Percentiles rank a stretch among this genome's conserved stretches.
Evolutionary conservation across 2,329 filamentous ascomycete species (phyloP).

Genomic region (Aspergillus proliferans): DNA sequence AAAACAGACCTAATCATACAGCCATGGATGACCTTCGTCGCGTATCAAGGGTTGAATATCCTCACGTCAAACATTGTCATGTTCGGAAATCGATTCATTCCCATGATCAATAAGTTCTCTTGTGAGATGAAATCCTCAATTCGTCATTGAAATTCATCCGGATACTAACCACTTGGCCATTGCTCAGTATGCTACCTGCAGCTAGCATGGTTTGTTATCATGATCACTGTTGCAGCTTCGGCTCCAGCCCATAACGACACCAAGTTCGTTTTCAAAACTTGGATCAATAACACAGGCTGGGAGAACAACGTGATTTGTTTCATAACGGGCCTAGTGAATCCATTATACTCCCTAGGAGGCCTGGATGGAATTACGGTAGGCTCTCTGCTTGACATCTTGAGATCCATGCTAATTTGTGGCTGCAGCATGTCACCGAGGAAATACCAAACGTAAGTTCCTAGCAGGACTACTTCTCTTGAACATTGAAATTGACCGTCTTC

Average conservation of each 20-base stretch:
- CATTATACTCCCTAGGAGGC: conserved; percentile 43
- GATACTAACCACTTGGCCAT: neutral
- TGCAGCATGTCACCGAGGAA: conserved; percentile 46
- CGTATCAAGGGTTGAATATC: conserved; percentile 34
- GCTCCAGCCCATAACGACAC: conserved; percentile 41
- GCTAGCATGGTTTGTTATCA: conserved; percentile 43
- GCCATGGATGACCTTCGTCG: conserved; percentile 46
- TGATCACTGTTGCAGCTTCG: conserved; percentile 44
- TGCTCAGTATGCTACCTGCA: conserved; percentile 39
- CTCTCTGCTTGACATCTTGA: neutral
- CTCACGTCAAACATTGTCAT: conserved; percentile 42
- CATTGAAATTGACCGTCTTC: neutral
- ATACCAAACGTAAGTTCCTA: conserved; percentile 41
- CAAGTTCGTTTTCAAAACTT: conserved; percentile 49
- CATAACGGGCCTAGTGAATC: conserved; percentile 47
- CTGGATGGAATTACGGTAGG: conserved; percentile 41
- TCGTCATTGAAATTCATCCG: neutral
- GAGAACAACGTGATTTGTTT: conserved; percentile 45
- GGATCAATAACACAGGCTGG: conserved; percentile 51
- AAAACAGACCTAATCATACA: conserved; percentile 35
- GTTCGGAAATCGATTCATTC: conserved; percentile 44
- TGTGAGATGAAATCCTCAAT: conserved; percentile 13
- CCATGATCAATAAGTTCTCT: conserved; percentile 41
- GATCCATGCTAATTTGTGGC: neutral
- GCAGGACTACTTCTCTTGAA: neutral